These are phyloP conservation scores for Cercospora brassicicola DNA, from an alignment of 2,329 filamentous ascomycete species.

Conservation along the genomic window DNA sequence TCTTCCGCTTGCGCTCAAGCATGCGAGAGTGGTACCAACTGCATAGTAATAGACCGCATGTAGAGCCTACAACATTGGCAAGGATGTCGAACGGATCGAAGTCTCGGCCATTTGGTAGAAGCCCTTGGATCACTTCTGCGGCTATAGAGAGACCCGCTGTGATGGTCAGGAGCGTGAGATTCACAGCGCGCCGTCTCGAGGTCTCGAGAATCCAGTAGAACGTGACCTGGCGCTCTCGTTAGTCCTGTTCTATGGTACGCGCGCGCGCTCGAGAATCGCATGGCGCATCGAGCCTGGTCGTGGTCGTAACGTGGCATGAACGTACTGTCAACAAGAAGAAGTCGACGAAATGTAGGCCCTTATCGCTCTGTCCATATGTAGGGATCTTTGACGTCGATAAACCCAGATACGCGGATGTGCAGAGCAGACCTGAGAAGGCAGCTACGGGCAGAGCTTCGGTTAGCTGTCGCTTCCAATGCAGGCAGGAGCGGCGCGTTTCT, in stretches of 20 bases:
- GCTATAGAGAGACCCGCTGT: constrained; percentile 71
- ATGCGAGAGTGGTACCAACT: constrained; percentile 94
- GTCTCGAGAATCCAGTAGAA: constrained; percentile 99
- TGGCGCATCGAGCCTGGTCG: neutral
- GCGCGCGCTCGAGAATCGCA: neutral
- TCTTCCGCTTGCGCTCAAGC: constrained; percentile 79
- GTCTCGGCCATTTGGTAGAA: constrained; percentile 61
- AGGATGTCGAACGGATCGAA: constrained; percentile 83
- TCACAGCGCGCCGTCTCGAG: constrained; percentile 76
- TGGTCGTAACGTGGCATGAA: neutral
- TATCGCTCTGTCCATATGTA: constrained; percentile 73
- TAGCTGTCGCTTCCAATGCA: constrained; percentile 9
- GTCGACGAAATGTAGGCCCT: constrained; percentile 78
- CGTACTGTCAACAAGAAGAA: constrained; percentile 83
- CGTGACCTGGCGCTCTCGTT: constrained; percentile 23
- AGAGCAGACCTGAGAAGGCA: constrained; percentile 61
- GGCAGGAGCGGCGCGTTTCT: neutral
- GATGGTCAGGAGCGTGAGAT: constrained; percentile 79
- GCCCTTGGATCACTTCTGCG: constrained; percentile 72
- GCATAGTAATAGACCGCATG: constrained; percentile 69
- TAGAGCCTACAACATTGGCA: constrained; percentile 80
- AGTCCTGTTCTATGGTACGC: neutral
- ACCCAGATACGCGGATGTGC: constrained; percentile 72
- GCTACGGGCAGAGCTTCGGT: constrained; percentile 33
- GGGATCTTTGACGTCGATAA: constrained; percentile 62